phyloP scores from a whole-genome alignment of 768 basidiomycete genomes.

The Mycena crocata region DNA sequence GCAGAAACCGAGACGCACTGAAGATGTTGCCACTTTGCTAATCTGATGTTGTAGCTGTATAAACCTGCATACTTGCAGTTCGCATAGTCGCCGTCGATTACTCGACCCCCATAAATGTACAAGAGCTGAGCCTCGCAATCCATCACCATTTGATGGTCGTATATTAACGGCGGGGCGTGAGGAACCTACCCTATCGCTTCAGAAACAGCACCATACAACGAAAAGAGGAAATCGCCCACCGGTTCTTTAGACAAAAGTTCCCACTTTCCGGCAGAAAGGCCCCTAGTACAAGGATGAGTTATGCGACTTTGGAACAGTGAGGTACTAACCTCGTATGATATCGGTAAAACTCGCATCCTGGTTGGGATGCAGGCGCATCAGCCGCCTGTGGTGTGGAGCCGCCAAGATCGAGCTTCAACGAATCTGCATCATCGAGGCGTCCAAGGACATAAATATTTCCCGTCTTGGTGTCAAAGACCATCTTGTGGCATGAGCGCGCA shows the following conservation, averaged over 20 bases:
- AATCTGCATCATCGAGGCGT: constrained; percentile 69
- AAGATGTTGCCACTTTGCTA: constrained; percentile 74
- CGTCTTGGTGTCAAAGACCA: constrained; percentile 80
- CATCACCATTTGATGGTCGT: constrained; percentile 86
- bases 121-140: constrained; percentile 77
- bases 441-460: constrained; percentile 82
- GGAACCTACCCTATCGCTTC: background rate
- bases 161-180: constrained; percentile 68
- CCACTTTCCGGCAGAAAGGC: constrained; percentile 75
- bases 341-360: constrained; percentile 79
- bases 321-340: no score
- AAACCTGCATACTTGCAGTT: constrained; percentile 74
- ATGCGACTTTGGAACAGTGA: no score
- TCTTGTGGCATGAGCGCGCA: constrained; percentile 83
- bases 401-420: constrained; percentile 42
- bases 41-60: constrained; percentile 76
- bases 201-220: constrained; percentile 1
- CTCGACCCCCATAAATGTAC: constrained; percentile 81
- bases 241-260: constrained; percentile 77
- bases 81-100: constrained; percentile 75
- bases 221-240: constrained; percentile 50
- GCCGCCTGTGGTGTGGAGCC: constrained; percentile 14
- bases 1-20: constrained; percentile 59
- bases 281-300: no score
- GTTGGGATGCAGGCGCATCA: constrained; percentile 37